Evolutionary conservation across 345 rosid genomes (phyloP).

Genomic region (Acer negundo): DNA sequence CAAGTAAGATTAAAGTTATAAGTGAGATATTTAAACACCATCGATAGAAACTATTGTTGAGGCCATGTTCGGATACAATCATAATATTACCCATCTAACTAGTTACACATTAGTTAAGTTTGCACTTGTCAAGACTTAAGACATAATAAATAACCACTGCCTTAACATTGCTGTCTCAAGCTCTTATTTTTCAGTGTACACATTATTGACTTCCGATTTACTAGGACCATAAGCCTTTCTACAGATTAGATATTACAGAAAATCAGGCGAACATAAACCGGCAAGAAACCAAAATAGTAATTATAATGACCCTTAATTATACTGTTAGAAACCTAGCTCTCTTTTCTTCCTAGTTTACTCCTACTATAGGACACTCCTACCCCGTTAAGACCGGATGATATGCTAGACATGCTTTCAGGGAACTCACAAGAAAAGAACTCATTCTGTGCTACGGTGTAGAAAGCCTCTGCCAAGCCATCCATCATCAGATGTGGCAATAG

Average conservation of each 20-base stretch:
- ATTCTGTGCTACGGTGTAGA: constrained; percentile 42
- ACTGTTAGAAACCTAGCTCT: constrained; percentile 52
- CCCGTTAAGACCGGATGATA: constrained; percentile 37
- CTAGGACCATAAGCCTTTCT: constrained; percentile 43
- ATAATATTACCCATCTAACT: too few species aligned
- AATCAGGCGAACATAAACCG: constrained; percentile 35
- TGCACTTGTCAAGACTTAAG: too few species aligned
- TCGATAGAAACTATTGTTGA: too few species aligned
- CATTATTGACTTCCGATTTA: background rate
- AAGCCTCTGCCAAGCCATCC: constrained; percentile 45
- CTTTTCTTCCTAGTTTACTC: constrained; percentile 28
- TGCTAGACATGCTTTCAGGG: constrained; percentile 56
- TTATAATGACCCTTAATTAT: constrained; percentile 56
- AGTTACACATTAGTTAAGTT: too few species aligned
- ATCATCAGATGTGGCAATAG: constrained; percentile 36
- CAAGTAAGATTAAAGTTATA: too few species aligned
- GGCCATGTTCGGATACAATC: too few species aligned
- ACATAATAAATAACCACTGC: too few species aligned
- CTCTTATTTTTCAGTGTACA: background rate
- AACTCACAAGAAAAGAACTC: constrained; percentile 58
- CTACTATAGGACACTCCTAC: constrained; percentile 33
- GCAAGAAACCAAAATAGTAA: constrained; percentile 51
- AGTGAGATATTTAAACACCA: too few species aligned
- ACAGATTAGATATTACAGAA: constrained; percentile 39
- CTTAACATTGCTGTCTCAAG: background rate